Evolutionary conservation across 495 filamentous ascomycete genomes (phyloP).

Genomic region (Penicillium bialowiezense): DNA sequence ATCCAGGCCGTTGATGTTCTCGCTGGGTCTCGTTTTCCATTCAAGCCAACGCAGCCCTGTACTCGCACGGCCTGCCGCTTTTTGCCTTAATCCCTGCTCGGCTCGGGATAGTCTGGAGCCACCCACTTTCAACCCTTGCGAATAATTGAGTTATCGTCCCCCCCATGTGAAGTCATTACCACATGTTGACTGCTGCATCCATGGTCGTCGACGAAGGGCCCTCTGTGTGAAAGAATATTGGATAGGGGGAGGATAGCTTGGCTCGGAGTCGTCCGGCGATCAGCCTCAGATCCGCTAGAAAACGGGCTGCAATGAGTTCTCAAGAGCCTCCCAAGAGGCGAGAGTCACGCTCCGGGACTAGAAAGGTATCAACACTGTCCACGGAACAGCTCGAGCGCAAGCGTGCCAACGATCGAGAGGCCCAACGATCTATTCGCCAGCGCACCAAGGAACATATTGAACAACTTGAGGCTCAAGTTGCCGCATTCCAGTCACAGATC

Average conservation of each 20-base stretch:
- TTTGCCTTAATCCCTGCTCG: constrained; percentile 6
- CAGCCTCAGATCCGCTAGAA: constrained; percentile 4
- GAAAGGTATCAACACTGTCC: constrained; percentile 57
- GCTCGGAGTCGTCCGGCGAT: not conserved
- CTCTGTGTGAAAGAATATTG: constrained; percentile 11
- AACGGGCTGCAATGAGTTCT: constrained; percentile 17
- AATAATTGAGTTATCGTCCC: constrained; percentile 3
- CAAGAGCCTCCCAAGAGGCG: constrained; percentile 26
- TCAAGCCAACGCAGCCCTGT: constrained; percentile 3
- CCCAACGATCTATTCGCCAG: constrained; percentile 60
- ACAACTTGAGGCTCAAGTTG: constrained; percentile 49
- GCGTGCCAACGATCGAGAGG: constrained; percentile 62
- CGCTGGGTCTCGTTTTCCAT: not conserved
- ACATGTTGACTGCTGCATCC: constrained; percentile 1
- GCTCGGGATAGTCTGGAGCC: constrained; percentile 11
- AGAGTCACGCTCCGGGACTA: constrained; percentile 55
- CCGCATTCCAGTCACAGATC: constrained; percentile 45
- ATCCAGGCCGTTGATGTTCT: no score
- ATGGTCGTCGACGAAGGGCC: constrained; percentile 17
- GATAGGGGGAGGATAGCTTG: constrained; percentile 1
- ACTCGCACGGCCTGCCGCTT: constrained; percentile 2
- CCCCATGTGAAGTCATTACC: constrained; percentile 12
- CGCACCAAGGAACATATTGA: constrained; percentile 60
- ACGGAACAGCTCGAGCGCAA: constrained; percentile 61
- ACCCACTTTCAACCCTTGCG: constrained; percentile 1